Conservation (phyloP, 306 rosid genomes). For the Vigna trinervia region DNA sequence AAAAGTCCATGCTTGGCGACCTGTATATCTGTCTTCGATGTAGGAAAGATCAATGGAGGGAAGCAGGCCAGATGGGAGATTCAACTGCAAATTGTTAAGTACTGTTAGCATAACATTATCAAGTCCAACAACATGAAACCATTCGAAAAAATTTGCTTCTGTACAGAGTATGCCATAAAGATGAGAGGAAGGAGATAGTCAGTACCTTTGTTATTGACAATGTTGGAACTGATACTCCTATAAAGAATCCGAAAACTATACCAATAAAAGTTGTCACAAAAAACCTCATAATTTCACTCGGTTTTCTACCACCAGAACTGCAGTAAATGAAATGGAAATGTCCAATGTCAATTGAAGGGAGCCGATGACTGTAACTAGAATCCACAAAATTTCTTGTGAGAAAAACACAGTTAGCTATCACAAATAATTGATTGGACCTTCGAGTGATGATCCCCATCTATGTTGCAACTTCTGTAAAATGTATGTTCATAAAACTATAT, state of each 20-base stretch:
- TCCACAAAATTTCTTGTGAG: slow-evolving; percentile 1
- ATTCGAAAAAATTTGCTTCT: slow-evolving; percentile 19
- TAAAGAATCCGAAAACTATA: slow-evolving; percentile 83
- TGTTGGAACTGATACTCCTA: slow-evolving; percentile 88
- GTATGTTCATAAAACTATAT: slow-evolving; percentile 54
- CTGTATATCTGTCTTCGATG: slow-evolving; percentile 58
- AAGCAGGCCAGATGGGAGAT: slow-evolving; percentile 75
- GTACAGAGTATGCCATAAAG: slow-evolving; percentile 17
- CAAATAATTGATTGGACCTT: slow-evolving; percentile 59
- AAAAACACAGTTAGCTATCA: slow-evolving; percentile 29
- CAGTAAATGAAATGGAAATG: slow-evolving; percentile 50
- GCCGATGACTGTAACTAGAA: slow-evolving; percentile 32
- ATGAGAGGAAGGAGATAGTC: slow-evolving; percentile 24
- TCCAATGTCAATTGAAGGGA: slow-evolving; percentile 37
- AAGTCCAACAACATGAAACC: slow-evolving; percentile 34
- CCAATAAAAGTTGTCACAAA: slow-evolving; percentile 82
- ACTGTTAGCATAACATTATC: slow-evolving; percentile 38
- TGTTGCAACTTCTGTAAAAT: slow-evolving; percentile 52
- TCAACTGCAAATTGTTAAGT: slow-evolving; percentile 65
- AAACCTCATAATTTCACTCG: slow-evolving; percentile 88
- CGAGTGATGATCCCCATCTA: slow-evolving; percentile 80
- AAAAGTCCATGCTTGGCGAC: slow-evolving; percentile 56
- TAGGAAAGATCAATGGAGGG: slow-evolving; percentile 73
- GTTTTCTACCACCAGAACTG: slow-evolving; percentile 77
- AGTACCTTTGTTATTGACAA: slow-evolving; percentile 88